Evolutionary conservation across 345 rosid species (phyloP), one percentile per base, ranked within the genome.

Genomic region (Lumnitzera racemosa): DNA sequence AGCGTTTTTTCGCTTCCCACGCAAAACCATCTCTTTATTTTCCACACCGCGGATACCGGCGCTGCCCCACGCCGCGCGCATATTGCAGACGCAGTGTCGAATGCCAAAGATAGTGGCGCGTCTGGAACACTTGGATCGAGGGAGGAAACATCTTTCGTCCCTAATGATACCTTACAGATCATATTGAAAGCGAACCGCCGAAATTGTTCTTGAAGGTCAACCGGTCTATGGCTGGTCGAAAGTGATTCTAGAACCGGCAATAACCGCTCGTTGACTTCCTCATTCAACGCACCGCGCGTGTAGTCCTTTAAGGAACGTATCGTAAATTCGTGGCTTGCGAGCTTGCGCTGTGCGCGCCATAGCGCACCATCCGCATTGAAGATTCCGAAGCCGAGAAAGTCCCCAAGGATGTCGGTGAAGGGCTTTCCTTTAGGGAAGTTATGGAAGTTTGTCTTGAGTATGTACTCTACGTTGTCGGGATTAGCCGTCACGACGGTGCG

Each of bases 401-500:
- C 31, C 5, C 31, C 31, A 5, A 27, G 31, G 31, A 27, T 27
- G 31, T 27, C 31, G 3, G 31, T 27, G 31, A 27, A 27, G 31
- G 31, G 31, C 5, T 27, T 27, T 27, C 31, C 31, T 27, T 27
- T 27, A 27, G 31, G 31, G 31, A 27, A 27, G 74, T 84, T 87
- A 27, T 46, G 69, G 67, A 78, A 81, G 73, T 88, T 81, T 23
- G 87, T 81, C 53, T 75, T 81, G 63, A 85, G 87, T 23, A 85
- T 72, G 61, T 83, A 75, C 77, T 83, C 81, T 0, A 88, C 95
- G 72, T 88, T 85, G 15, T 68, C 62, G 2, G 80, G 82, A 55
- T 81, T 81, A 31, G 85, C 87, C 2, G 95, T 85, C 58, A 88
- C 89, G 27, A 86, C 68, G 8, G 96, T 86, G 53, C 81, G 61